Evolutionary conservation across 768 basidiomycete species (phyloP).

Genomic region (Daedaleopsis nitida): DNA sequence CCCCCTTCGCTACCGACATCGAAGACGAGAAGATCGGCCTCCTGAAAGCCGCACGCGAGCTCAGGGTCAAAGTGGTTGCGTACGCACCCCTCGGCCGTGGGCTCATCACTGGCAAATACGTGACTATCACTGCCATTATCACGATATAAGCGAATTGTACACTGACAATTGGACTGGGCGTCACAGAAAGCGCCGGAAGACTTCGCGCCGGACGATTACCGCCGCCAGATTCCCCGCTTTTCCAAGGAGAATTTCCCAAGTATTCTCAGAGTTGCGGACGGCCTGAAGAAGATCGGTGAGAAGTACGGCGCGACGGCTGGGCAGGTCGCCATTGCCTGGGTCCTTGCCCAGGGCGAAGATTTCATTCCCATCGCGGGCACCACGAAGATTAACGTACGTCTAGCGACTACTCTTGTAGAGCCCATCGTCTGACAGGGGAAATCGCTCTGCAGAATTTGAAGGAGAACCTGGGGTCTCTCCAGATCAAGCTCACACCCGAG

Average conservation of each 20-base stretch:
- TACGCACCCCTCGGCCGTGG: constrained; percentile 42
- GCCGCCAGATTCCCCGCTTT: constrained; percentile 22
- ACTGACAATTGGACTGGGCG: constrained; percentile 31
- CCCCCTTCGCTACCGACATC: constrained; percentile 46
- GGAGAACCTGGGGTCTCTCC: constrained; percentile 31
- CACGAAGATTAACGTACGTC: constrained; percentile 21
- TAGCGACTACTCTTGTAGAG: too few species aligned
- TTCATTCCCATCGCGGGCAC: constrained; percentile 34
- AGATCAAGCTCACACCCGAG: constrained; percentile 15
- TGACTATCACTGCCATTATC: neutral
- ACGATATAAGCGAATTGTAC: neutral
- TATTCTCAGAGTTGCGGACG: constrained; percentile 33
- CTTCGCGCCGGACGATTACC: constrained; percentile 30
- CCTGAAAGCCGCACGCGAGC: constrained; percentile 42
- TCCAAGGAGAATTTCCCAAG: constrained; percentile 34
- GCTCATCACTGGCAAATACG: constrained; percentile 30
- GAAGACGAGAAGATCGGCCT: constrained; percentile 43
- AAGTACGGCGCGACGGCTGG: constrained; percentile 31
- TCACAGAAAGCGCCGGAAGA: too few species aligned
- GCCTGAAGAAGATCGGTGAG: constrained; percentile 23
- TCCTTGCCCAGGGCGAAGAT: constrained; percentile 32
- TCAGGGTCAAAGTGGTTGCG: constrained; percentile 47
- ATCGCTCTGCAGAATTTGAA: constrained; percentile 30
- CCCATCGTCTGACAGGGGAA: neutral
- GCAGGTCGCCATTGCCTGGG: constrained; percentile 36